phyloP scores from a whole-genome alignment of 495 filamentous ascomycete genomes.

The Parathielavia appendiculata region DNA sequence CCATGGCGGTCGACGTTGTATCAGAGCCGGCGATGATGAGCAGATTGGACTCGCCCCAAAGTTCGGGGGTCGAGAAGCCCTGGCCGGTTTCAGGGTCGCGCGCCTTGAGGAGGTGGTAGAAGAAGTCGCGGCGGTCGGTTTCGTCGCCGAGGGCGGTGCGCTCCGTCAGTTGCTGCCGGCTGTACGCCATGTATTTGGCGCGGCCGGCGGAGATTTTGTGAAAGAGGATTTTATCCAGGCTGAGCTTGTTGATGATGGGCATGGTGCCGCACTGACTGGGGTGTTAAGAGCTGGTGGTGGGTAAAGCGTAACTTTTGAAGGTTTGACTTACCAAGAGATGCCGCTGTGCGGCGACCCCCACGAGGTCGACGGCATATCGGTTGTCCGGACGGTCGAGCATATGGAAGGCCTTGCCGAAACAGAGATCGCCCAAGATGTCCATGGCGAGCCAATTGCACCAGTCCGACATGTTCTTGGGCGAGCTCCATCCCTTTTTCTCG shows the following conservation, averaged over 20 bases:
- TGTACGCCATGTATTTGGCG: constrained; percentile 52
- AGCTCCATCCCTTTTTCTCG: constrained; percentile 42
- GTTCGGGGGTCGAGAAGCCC: constrained; percentile 59
- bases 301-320: not conserved
- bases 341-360: constrained; percentile 51
- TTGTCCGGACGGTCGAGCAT: constrained; percentile 61
- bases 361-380: constrained; percentile 53
- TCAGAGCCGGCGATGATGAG: constrained; percentile 59
- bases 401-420: constrained; percentile 65
- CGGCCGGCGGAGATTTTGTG: constrained; percentile 43
- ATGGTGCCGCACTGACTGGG: constrained; percentile 47
- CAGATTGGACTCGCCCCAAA: constrained; percentile 67
- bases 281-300: not conserved
- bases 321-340: constrained; percentile 49
- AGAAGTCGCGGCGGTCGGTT: constrained; percentile 59
- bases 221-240: constrained; percentile 55
- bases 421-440: constrained; percentile 67
- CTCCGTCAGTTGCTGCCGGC: constrained; percentile 49
- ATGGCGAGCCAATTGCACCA: constrained; percentile 65
- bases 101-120: constrained; percentile 55
- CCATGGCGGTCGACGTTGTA: constrained; percentile 61
- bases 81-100: constrained; percentile 57
- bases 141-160: constrained; percentile 53
- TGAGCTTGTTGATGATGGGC: constrained; percentile 50
- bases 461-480: constrained; percentile 52